Conservation (phyloP, 2,329 filamentous ascomycete species). For the Colletotrichum sp. region DNA sequence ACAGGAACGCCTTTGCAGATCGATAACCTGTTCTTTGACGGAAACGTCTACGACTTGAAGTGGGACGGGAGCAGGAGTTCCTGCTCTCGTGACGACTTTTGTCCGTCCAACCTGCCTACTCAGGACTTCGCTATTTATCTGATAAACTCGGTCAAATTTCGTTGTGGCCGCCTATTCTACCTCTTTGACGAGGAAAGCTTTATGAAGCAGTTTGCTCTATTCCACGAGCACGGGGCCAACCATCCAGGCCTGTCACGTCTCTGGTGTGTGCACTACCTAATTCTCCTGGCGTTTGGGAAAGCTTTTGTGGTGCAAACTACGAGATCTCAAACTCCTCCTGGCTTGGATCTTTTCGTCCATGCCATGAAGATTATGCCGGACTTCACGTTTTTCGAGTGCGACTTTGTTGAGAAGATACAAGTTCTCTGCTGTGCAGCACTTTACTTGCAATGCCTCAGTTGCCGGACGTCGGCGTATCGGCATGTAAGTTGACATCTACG, state of each 20-base stretch:
- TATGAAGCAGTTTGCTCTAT: conserved; percentile 31
- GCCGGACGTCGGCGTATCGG: neutral
- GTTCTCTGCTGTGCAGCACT: neutral
- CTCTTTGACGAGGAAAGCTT: conserved; percentile 58
- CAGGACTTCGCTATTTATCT: conserved; percentile 45
- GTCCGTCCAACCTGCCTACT: neutral
- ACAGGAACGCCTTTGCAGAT: neutral
- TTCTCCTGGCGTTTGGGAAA: neutral
- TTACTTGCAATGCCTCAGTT: neutral
- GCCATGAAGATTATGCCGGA: neutral
- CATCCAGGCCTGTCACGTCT: neutral
- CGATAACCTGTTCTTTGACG: neutral
- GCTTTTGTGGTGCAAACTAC: neutral
- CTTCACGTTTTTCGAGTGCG: neutral
- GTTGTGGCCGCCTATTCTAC: conserved; percentile 57
- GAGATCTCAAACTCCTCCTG: neutral
- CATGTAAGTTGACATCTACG: neutral
- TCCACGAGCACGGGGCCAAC: neutral
- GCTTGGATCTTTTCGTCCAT: neutral
- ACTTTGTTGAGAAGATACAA: neutral
- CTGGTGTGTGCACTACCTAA: neutral
- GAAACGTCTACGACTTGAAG: neutral
- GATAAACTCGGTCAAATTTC: conserved; percentile 61
- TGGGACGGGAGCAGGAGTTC: neutral
- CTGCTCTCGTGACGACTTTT: neutral